phyloP scores from a whole-genome alignment of 768 basidiomycete genomes.

The Trichaptum fuscoviolaceum region DNA sequence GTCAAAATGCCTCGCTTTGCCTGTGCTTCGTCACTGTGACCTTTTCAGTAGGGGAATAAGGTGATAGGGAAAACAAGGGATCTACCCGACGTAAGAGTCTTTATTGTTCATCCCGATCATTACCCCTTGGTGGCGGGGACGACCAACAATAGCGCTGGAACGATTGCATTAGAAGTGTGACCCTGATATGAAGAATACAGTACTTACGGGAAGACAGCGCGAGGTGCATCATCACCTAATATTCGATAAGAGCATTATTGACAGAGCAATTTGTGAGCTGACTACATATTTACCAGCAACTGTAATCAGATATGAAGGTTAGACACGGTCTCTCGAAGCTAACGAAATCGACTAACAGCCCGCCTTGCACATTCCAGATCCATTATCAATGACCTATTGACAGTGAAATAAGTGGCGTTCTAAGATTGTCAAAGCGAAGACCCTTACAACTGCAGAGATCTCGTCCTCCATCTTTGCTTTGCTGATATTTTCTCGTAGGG shows the following conservation, averaged over 20 bases:
- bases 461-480: not conserved
- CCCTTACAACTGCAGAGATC: not conserved
- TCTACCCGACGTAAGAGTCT: constrained; percentile 92
- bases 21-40: constrained; percentile 77
- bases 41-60: constrained; percentile 14
- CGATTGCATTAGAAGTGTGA: not conserved
- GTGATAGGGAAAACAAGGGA: constrained; percentile 11
- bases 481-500: not conserved
- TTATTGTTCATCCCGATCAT: constrained; percentile 98
- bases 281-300: constrained; percentile 37
- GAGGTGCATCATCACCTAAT: constrained; percentile 77
- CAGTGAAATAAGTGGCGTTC: not conserved
- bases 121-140: constrained; percentile 90
- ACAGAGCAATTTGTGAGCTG: not conserved
- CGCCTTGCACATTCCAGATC: constrained; percentile 99
- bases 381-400: constrained; percentile 78
- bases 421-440: not conserved
- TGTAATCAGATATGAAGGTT: constrained; percentile 25
- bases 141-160: constrained; percentile 83
- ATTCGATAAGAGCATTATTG: constrained; percentile 4
- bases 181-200: not conserved
- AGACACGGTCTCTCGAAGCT: constrained; percentile 14
- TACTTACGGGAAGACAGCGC: constrained; percentile 93
- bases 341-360: constrained; percentile 62
- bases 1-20: constrained; percentile 94